Base-by-base conservation (phyloP, 2,329 filamentous ascomycete genomes). In the Trichoderma guizhouense region DNA sequence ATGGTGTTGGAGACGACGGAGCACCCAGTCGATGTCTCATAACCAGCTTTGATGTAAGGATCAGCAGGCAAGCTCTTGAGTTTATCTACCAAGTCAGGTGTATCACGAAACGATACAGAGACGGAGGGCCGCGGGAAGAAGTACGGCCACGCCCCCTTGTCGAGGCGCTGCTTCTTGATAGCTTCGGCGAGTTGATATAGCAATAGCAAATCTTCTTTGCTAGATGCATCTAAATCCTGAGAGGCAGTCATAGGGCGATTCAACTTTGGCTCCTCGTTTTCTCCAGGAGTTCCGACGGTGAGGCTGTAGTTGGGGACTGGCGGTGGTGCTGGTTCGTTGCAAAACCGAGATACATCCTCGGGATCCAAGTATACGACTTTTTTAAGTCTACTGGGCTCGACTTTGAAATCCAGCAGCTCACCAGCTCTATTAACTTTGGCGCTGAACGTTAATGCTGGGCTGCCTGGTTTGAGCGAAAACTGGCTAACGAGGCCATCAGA, bases 371-470 rank as follows among this genome's bases (percentile, higher is more conserved):
- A 89, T 11, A 87, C 79, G n/a, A 91, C 86, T 32, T 88, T 83
- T 21, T 81, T 78, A n/a, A 92, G 77, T 12, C 77, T 82, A 7
- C 86, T 87, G 2, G 89, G 85, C 30, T 86, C 84, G 61, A 92
- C 82, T 58, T 84, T 86, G 75, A 84, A 82, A 9, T 89, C 86
- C 8, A 90, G 79, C 4, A 91, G 76, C 7, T 85, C 79, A 7
- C 90, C 90, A 0, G 81, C 77, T 15, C 82, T 78, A 74, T 88
- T 85, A 26, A 92, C 82, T 64, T 84, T 85, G 6, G 88, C 86
- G 73, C 89, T 91, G 76, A 92, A 91, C 0, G 90, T 91, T 62
- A 92, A 82, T 61, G 86, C 86, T 1, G 86, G 87, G 32, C 82
- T 80, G 67, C 83, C 81, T 9, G 83, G 77, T 2, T 82, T 85